phyloP scores from a whole-genome alignment of 371 early-diverging fungal genomes.

The Chytridiales sp. region DNA sequence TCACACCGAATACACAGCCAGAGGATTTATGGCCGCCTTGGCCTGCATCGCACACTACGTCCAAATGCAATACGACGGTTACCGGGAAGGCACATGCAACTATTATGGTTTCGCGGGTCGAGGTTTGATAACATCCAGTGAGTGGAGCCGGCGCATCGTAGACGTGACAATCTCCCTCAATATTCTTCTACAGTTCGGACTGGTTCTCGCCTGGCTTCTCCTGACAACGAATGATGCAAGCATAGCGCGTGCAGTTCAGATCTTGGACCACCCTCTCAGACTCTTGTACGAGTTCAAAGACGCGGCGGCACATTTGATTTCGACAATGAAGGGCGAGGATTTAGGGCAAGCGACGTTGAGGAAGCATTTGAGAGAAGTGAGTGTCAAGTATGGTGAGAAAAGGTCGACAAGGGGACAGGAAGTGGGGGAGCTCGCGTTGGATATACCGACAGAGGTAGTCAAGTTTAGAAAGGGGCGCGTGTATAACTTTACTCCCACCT shows the following conservation, averaged over 20 bases:
- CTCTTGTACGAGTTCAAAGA: constrained; percentile 13
- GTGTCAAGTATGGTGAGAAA: constrained; percentile 19
- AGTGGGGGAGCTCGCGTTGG: constrained; percentile 17
- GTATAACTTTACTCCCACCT: no score
- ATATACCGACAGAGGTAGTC: constrained; percentile 16
- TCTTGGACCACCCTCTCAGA: constrained; percentile 10
- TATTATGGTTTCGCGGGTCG: constrained; percentile 11
- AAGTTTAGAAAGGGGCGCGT: constrained; percentile 17
- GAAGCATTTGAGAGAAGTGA: constrained; percentile 11
- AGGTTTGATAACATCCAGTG: constrained; percentile 6
- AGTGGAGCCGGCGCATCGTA: constrained; percentile 2
- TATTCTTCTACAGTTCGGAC: constrained; percentile 7
- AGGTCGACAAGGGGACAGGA: constrained; percentile 9
- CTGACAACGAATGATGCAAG: constrained; percentile 6
- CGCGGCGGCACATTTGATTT: constrained; percentile 11
- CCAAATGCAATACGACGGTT: constrained; percentile 19
- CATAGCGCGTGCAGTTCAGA: constrained; percentile 7
- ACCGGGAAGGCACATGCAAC: not conserved
- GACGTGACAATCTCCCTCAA: constrained; percentile 6
- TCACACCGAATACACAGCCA: not conserved
- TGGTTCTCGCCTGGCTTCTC: constrained; percentile 18
- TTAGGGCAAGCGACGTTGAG: not conserved
- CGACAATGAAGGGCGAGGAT: not conserved
- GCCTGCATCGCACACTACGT: constrained; percentile 18
- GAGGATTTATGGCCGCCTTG: not conserved